A percentile compares a stretch with the other conserved stretches of the same genome.
Evolutionary conservation across 2,329 filamentous ascomycete genomes (phyloP).

Genomic region (Cladophialophora exuberans): DNA sequence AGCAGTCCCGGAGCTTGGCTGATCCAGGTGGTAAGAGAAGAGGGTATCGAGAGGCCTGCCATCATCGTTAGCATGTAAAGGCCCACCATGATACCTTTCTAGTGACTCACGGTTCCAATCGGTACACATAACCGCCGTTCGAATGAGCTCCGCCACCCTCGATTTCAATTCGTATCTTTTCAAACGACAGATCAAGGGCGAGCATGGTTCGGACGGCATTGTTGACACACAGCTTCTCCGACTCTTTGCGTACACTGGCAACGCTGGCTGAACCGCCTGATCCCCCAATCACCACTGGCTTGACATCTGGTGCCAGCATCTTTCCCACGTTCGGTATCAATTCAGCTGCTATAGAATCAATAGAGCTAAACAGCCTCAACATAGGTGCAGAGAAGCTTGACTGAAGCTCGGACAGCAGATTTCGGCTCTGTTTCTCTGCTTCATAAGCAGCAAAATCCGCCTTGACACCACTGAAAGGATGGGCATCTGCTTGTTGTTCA

Average conservation of each 20-base stretch:
- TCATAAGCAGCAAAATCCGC: conserved; percentile 84
- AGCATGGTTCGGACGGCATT: conserved; percentile 80
- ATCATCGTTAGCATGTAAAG: conserved; percentile 49
- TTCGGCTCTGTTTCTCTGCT: conserved; percentile 75
- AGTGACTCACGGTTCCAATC: conserved; percentile 84
- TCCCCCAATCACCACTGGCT: conserved; percentile 82
- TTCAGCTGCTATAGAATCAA: conserved; percentile 76
- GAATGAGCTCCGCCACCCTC: conserved; percentile 54
- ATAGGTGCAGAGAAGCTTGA: conserved; percentile 71
- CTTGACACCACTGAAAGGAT: conserved; percentile 79
- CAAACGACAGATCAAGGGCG: conserved; percentile 79
- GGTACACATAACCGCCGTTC: conserved; percentile 74
- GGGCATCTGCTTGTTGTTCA: conserved; percentile 51
- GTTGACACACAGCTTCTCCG: conserved; percentile 78
- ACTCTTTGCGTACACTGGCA: conserved; percentile 85
- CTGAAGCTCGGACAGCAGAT: conserved; percentile 74
- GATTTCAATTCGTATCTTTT: conserved; percentile 76
- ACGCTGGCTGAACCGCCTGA: conserved; percentile 66
- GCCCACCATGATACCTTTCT: conserved; percentile 40
- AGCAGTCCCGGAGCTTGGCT: conserved; percentile 53
- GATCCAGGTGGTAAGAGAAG: conserved; percentile 71
- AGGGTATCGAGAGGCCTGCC: conserved; percentile 72
- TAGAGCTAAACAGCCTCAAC: conserved; percentile 75
- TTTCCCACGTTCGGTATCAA: conserved; percentile 77
- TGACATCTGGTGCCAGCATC: conserved; percentile 85